Base-by-base conservation (phyloP, 495 filamentous ascomycete genomes). In the Penicillium pancosmium region DNA sequence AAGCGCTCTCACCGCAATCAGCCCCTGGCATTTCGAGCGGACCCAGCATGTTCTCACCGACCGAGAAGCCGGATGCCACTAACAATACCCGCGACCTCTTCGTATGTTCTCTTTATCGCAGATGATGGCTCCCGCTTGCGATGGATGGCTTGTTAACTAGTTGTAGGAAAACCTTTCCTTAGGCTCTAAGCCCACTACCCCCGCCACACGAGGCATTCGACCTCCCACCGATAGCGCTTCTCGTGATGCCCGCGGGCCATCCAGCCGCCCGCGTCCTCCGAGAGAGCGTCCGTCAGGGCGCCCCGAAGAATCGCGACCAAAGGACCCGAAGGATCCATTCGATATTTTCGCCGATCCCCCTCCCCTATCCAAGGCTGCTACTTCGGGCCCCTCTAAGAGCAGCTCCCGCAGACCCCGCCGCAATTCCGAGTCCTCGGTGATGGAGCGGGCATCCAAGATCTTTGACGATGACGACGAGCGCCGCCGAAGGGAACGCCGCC, bases 371-470 rank as follows among this genome's bases (percentile, higher is more conserved):
- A 71, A 76, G 33, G 46, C 64, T 7, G 61, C 73, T 59, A 71
- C 71, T 46, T 65, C 68, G 18, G 52, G 62, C 43, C 33, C 58
- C 60, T 46, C 56, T 55, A 34, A 68, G 56, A 41, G 56, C 56
- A 46, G 41, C 12, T 77, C 81, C 4, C 78, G 82, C 55, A 85
- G 89, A 46, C 84, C 84, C 9, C 85, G 95, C 63, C 88, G 93
- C 50, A 98, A 97, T 73, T 98, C 94, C 3, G 95, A 98, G 55
- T 95, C 94, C 0, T 99, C 95, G 0, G 81, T 94, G 50, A 84
- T 90, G 70, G 90, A 92, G 27, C 78, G 78, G 19, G 74, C 78
- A 38, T 73, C 77, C 16, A 86, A 83, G 68, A 80, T 80, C 0
- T 68, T 90, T 56, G 82, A 84, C 52, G 81, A 86, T 41, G 91